Base-by-base conservation (phyloP, 1,284 basidiomycete genomes). In the Tylopilus sp. region DNA sequence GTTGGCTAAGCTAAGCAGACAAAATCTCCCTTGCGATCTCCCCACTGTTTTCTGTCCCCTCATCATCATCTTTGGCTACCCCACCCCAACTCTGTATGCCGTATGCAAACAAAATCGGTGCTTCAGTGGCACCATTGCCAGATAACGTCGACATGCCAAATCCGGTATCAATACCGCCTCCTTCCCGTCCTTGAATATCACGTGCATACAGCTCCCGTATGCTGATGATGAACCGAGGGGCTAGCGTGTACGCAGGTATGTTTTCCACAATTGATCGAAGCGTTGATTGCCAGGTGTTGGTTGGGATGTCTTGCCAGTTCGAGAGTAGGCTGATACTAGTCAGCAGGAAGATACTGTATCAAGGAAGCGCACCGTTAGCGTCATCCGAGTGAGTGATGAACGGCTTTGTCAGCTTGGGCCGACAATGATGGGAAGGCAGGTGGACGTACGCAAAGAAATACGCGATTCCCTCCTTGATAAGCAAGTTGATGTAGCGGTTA, bases 401-500 rank as follows among this genome's bases (percentile, higher is more conserved):
- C 19, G 15, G 6, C 18, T 19, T 44, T 1, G 41, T 6, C 8
- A 6, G 7, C 3, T 49, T 49, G 10, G n/a, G 19, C 9, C 22
- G 44, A 44, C 5, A 19, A 6, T 19, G 18, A 19, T 15, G 39
- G 39, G 39, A 41, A 41, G 18, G 15, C 15, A 16, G 15, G 39
- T 22, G 15, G 16, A 61, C 60, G 10, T 26, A 49, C 53, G 47
- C 9, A 18, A 61, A 36, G 53, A 61, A 61, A 29, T 49, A 61
- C 19, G 55, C 41, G 19, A 47, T 15, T 4, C 59, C 59, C n/a
- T 60, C 59, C 29, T 41, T 41, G 19, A 54, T 51, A n/a, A 54
- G 53, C 18, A 60, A 24, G 29, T 53, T 47, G 52, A 60, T 44
- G 29, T 60, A 61, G 15, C 22, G 44, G 41, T 61, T 55, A 32